phyloP scores from a whole-genome alignment of 345 rosid species.

The Eucalyptus cloeziana region DNA sequence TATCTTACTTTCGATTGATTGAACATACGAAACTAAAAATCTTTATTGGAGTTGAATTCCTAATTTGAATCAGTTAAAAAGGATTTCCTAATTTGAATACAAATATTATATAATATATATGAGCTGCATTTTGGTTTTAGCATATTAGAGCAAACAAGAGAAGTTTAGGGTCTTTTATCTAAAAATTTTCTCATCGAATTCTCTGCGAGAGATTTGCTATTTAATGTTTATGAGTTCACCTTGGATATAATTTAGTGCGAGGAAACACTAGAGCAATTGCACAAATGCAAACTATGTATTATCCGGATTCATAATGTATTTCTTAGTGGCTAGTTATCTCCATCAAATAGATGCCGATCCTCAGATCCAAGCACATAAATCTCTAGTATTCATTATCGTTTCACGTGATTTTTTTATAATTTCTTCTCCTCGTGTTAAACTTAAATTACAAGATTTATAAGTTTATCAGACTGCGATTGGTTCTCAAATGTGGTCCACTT shows the following conservation, averaged over 20 bases:
- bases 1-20: not conserved
- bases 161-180: not conserved
- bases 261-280: not conserved
- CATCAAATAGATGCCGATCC: rapidly evolving
- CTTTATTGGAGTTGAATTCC: not conserved
- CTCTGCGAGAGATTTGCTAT: not conserved
- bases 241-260: not conserved
- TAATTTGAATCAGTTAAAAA: not conserved
- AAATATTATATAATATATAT: not conserved
- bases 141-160: not conserved
- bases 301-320: not conserved
- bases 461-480: not conserved
- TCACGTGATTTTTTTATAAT: not conserved
- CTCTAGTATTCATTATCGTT: not conserved
- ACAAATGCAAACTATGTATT: not conserved
- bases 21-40: not conserved
- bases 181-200: not conserved
- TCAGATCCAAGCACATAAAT: not conserved
- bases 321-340: not conserved
- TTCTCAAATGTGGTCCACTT: not conserved
- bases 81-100: not conserved
- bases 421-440: not conserved
- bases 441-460: not conserved
- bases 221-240: not conserved
- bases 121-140: not conserved